A percentile compares a stretch with the other conserved stretches of the same genome.
phyloP scores from a whole-genome alignment of 192 early-diverging fungal genomes.

The Coemansia sp. region DNA sequence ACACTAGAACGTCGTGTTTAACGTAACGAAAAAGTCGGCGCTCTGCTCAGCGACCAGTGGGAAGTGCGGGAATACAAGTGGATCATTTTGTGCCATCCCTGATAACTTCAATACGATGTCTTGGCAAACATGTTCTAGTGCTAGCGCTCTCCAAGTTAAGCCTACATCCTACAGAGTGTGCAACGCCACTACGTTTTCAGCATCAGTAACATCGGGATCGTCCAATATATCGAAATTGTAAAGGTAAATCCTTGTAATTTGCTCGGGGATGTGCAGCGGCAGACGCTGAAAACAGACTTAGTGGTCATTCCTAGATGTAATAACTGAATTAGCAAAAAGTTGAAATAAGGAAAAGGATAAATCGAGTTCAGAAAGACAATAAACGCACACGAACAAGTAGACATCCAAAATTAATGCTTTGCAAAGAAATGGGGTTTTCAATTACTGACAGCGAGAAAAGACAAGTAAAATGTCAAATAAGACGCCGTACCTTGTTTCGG shows the following conservation, averaged over 20 bases:
- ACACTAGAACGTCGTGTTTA: neutral
- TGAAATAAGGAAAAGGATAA: neutral
- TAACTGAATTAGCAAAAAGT: neutral
- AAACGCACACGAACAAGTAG: too few species aligned
- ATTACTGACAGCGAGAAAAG: too few species aligned
- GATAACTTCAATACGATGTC: neutral
- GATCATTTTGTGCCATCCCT: neutral
- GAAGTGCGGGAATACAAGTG: neutral
- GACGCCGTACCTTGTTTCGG: constrained; percentile 3
- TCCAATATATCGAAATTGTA: too few species aligned
- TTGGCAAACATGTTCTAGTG: neutral
- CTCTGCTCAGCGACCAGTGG: neutral
- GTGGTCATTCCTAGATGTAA: neutral
- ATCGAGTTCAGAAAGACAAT: neutral
- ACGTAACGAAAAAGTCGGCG: neutral
- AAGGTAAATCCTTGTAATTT: neutral
- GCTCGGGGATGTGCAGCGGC: neutral
- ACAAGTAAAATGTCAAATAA: neutral
- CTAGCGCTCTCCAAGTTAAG: neutral
- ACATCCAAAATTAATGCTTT: too few species aligned
- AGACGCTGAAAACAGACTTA: neutral
- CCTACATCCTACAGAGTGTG: neutral
- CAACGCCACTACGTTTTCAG: too few species aligned
- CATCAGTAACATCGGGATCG: too few species aligned
- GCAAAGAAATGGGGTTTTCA: too few species aligned